Base-by-base conservation (phyloP, 495 filamentous ascomycete genomes). In the Talaromyces proteolyticus region DNA sequence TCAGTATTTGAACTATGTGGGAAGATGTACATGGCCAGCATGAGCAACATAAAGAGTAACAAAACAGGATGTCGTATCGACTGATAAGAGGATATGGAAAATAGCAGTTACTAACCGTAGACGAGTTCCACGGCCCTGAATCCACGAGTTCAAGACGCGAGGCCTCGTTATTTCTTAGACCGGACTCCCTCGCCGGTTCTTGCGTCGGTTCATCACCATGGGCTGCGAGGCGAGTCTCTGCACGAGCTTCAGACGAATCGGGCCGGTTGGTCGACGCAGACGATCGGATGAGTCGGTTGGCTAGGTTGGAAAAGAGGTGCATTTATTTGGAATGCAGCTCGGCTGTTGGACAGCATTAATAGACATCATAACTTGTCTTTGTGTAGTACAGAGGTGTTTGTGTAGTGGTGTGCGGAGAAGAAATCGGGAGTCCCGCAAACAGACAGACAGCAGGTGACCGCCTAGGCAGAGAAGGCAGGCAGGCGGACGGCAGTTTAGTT, bases 271-370 rank as follows among this genome's bases (percentile, higher is more conserved):
- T 16, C n/a, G 46, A 40, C 0, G 47, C n/a, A 17, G 47, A 34
- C 12, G 45, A 26, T 47, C 26, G 19, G 22, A 26, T 21, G 22
- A 49, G 22, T 3, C 14, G 20, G 0, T 49, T 17, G 36, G 47
- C 17, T 12, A 49, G 12, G 22, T 8, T 16, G 14, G 47, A 23
- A 16, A 49, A 19, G 16, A 49, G 1, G 34, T 40, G 47, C 47
- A 49, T 49, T 49, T 49, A 49, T 49, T 22, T 49, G n/a, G 29
- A 34, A 49, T 39, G 47, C 47, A 24, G 24, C 29, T 40, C 18
- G 29, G 36, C 47, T 22, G 34, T 16, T 25, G 34, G 16, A 20
- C 22, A 21, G 22, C 24, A 19, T n/a, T 4, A 23, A 14, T 19
- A 49, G 14, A 23, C 47, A 49, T 49, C 3, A 41, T 49, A 34